Evolutionary conservation across 2,329 filamentous ascomycete species (phyloP).

Genomic region (Acephala macrosclerotiorum): DNA sequence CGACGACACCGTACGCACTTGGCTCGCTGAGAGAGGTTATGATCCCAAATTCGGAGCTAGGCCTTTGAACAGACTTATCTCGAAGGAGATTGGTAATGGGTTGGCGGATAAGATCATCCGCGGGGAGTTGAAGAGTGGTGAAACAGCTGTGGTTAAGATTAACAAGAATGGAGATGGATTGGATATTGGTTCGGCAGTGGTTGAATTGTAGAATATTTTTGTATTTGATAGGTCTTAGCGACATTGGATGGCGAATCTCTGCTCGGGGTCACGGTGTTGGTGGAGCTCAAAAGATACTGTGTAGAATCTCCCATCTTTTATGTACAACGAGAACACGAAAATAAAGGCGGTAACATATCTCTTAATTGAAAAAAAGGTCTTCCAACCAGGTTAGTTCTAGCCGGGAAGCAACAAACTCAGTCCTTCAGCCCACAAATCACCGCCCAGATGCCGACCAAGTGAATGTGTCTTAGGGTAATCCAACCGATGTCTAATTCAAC

Average conservation of each 20-base stretch:
- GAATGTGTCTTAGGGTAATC: too few species aligned
- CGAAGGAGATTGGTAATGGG: slow-evolving; percentile 86
- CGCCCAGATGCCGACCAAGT: too few species aligned
- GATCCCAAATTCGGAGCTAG: slow-evolving; percentile 91
- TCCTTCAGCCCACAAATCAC: too few species aligned
- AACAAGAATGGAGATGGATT: slow-evolving; percentile 67
- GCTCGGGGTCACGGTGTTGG: not conserved
- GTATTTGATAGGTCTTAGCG: slow-evolving; percentile 14
- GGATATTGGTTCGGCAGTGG: slow-evolving; percentile 31
- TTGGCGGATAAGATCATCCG: slow-evolving; percentile 92
- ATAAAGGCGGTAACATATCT: not conserved
- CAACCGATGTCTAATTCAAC: too few species aligned
- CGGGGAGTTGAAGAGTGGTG: slow-evolving; percentile 79
- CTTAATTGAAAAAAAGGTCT: too few species aligned
- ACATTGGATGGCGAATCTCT: slow-evolving; percentile 16
- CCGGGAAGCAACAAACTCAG: too few species aligned
- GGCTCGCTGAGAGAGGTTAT: slow-evolving; percentile 90
- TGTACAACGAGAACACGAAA: not conserved
- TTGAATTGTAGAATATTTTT: not conserved
- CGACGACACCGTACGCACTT: slow-evolving; percentile 75
- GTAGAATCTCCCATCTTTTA: not conserved
- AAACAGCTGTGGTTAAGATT: slow-evolving; percentile 74
- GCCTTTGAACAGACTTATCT: slow-evolving; percentile 89
- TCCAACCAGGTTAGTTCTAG: not conserved
- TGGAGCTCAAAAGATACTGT: not conserved